Percentiles rank a stretch among this genome's conserved stretches.
phyloP scores from a whole-genome alignment of 208 protist genomes.

The Tritrichomonas musculus region DNA sequence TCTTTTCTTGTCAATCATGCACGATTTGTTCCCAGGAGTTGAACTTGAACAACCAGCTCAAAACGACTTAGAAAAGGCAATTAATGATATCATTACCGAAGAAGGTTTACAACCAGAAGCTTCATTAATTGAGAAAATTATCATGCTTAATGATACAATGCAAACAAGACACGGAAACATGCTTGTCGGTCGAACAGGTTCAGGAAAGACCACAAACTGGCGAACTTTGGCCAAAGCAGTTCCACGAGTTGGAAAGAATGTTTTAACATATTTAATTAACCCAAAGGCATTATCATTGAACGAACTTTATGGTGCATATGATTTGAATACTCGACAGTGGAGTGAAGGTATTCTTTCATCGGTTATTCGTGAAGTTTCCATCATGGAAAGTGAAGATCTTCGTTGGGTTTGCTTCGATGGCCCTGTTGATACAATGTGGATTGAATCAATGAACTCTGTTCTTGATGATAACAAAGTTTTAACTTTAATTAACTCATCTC shows the following conservation, averaged over 20 bases:
- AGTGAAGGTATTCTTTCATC: slow-evolving; percentile 88
- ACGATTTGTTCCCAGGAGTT: slow-evolving; percentile 85
- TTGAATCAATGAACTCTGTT: slow-evolving; percentile 98
- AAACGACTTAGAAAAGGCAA: slow-evolving; percentile 67
- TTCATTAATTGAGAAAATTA: slow-evolving; percentile 61
- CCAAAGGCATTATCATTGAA: slow-evolving; percentile 88
- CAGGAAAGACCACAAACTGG: slow-evolving; percentile 86
- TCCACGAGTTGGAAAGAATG: neutral
- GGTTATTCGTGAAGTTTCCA: slow-evolving; percentile 78
- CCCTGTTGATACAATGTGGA: slow-evolving; percentile 96
- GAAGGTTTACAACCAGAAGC: slow-evolving; percentile 38
- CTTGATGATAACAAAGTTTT: slow-evolving; percentile 97
- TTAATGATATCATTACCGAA: slow-evolving; percentile 64
- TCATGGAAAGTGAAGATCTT: slow-evolving; percentile 71
- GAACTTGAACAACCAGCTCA: slow-evolving; percentile 65
- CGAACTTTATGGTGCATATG: slow-evolving; percentile 92
- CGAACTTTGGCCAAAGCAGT: slow-evolving; percentile 65
- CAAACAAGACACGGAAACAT: slow-evolving; percentile 90
- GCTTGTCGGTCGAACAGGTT: slow-evolving; percentile 82
- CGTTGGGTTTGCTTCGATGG: slow-evolving; percentile 96
- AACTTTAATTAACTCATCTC: slow-evolving; percentile 90
- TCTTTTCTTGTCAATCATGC: slow-evolving; percentile 81
- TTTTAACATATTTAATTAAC: slow-evolving; percentile 68
- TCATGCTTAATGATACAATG: slow-evolving; percentile 90
- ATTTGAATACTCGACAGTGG: slow-evolving; percentile 88